Evolutionary conservation across 495 filamentous ascomycete species (phyloP), one percentile per base, ranked within the genome.

Genomic region (Aspergillus nanangensis): DNA sequence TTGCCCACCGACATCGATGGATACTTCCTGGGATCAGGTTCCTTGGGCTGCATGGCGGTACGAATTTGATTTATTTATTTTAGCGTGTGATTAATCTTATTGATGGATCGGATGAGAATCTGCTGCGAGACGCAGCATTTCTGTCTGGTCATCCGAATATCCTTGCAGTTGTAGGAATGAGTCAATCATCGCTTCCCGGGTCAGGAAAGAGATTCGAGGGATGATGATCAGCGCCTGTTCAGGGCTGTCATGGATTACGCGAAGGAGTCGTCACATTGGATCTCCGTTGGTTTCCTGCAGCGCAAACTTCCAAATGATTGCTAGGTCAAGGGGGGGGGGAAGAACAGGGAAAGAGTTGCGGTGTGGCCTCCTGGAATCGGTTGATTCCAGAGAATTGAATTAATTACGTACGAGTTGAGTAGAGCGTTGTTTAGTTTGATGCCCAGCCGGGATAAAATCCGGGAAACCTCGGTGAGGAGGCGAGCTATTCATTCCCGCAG

Each of bases 271-370:
- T n/a, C n/a, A 29, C 7, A 11, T 29, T 11, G 25, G 25, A 11
- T 7, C 25, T 29, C 25, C 25, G 11, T 11, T 29, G 42, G 18
- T 13, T 22, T 36, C 46, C 38, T 25, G 40, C 47, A 43, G n/a
- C 40, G 36, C 47, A 41, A 41, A 38, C 45, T 41, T 47, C 38
- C 20, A 10, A n/a, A 24, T n/a, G n/a, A 24, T 32, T n/a, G 3
- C 27, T 19, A 25, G 37, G 45, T 3, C 10, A 20, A 22, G 27
- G 25, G 8, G 36, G 35, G 5, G 15, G 17, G 8, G 7, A n/a
- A 11, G 15, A 41, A 33, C n/a, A n/a, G 27, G 31, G 38, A n/a
- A 38, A 42, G 46, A 54, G 46, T 54, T 54, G 51, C 51, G 51
- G 51, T 54, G 51, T 49, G 41, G 25, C 21, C 22, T 10, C 45